These are phyloP conservation scores for Lolium multiflorum DNA, from an alignment of 176 grass and related monocot genomes.

Conservation along the genomic window DNA sequence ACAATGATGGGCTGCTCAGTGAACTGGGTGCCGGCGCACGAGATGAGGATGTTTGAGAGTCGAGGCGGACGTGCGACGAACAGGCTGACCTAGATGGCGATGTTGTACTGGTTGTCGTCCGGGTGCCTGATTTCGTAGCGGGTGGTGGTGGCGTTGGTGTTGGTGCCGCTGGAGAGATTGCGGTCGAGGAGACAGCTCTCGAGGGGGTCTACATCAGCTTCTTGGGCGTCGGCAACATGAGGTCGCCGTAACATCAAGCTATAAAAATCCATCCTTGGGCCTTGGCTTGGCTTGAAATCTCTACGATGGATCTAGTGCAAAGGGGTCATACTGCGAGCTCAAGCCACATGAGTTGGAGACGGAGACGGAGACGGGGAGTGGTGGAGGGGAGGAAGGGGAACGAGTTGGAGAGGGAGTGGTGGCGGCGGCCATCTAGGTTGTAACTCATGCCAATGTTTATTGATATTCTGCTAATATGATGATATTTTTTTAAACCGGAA, in stretches of 20 bases:
- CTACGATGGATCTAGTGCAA: neutral
- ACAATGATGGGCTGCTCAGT: neutral
- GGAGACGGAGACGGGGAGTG: neutral
- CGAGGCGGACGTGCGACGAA: neutral
- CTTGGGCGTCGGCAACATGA: neutral
- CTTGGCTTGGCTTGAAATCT: neutral
- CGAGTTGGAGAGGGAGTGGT: too few species aligned
- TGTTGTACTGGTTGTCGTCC: neutral
- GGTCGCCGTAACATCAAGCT: neutral
- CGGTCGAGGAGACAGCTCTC: slow-evolving; percentile 8
- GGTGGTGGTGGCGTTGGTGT: neutral
- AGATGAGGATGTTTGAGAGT: neutral
- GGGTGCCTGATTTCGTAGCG: neutral
- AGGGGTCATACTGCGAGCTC: neutral
- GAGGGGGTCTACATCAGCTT: neutral
- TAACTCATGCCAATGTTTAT: too few species aligned
- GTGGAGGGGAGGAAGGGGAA: too few species aligned
- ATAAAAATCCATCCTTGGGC: neutral
- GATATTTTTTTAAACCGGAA: too few species aligned
- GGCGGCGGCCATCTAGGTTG: too few species aligned
- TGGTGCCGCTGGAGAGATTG: neutral
- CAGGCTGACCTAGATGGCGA: neutral
- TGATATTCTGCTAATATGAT: too few species aligned
- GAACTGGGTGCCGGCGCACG: neutral
- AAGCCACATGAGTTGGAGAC: neutral